phyloP scores from a whole-genome alignment of 2,329 filamentous ascomycete species.

The Aspergillus sp. region DNA sequence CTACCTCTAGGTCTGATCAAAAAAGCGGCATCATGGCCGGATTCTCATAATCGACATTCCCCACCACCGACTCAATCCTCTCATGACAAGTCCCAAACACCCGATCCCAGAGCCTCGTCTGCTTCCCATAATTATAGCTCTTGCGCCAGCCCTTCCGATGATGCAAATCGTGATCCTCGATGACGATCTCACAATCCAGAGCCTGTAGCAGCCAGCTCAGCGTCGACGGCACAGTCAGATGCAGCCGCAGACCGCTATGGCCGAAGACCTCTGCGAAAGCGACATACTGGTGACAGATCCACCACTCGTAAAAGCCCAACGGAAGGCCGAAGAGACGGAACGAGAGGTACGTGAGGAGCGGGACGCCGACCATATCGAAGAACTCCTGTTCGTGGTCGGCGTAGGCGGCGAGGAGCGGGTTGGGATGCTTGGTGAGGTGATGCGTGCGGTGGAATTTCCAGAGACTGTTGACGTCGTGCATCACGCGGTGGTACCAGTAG shows the following conservation, averaged over 20 bases:
- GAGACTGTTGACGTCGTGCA: slow-evolving; percentile 9
- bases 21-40: slow-evolving; percentile 7
- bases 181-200: slow-evolving; percentile 6
- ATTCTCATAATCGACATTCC: slow-evolving; percentile 10
- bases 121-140: slow-evolving; percentile 12
- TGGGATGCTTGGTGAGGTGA: slow-evolving; percentile 14
- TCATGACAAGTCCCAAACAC: slow-evolving; percentile 9
- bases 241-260: slow-evolving; percentile 10
- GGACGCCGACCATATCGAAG: slow-evolving; percentile 12
- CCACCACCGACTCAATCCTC: slow-evolving; percentile 3
- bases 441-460: slow-evolving; percentile 16
- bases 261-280: slow-evolving; percentile 10
- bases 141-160: slow-evolving; percentile 11
- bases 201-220: slow-evolving; percentile 1
- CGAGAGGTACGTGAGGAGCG: slow-evolving; percentile 4
- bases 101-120: slow-evolving; percentile 10
- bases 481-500: slow-evolving; percentile 13
- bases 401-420: slow-evolving; percentile 9
- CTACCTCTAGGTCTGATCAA: neutral
- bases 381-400: slow-evolving; percentile 14
- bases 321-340: slow-evolving; percentile 6
- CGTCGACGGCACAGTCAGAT: slow-evolving; percentile 4
- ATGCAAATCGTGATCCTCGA: slow-evolving; percentile 11
- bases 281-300: slow-evolving; percentile 11
- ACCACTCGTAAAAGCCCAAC: slow-evolving; percentile 15